Conservation (phyloP, 106 monocot genomes). For the Allium cepa region DNA sequence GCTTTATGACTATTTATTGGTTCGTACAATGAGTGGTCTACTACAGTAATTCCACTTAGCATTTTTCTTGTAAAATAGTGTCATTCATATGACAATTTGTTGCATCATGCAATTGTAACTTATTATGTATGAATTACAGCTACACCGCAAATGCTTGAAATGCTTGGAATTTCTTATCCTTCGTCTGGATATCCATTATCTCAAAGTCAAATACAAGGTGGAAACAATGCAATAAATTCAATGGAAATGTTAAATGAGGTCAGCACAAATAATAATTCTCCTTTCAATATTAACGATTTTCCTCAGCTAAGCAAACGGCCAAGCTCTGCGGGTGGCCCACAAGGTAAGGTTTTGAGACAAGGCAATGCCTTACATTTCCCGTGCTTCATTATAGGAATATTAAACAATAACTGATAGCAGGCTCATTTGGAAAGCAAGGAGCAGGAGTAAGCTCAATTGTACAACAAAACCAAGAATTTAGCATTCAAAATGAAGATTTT, state of each 20-base stretch:
- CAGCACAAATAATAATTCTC: constrained; percentile 62
- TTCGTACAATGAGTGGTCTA: constrained; percentile 8
- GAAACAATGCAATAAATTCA: constrained; percentile 51
- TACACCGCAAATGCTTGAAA: constrained; percentile 80
- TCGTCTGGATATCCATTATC: constrained; percentile 21
- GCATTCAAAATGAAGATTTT: constrained; percentile 99
- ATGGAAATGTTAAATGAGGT: constrained; percentile 89
- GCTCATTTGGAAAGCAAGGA: constrained; percentile 79
- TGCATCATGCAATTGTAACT: not conserved
- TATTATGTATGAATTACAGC: constrained; percentile 12
- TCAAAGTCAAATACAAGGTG: constrained; percentile 72
- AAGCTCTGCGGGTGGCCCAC: constrained; percentile 86
- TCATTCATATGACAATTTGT: not conserved
- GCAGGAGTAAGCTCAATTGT: constrained; percentile 71
- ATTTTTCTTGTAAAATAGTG: not conserved
- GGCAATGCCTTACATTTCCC: not conserved
- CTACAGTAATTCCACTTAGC: not conserved
- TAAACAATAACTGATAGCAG: constrained; percentile 29
- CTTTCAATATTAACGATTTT: constrained; percentile 97
- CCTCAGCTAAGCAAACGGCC: constrained; percentile 88
- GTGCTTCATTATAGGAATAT: not conserved
- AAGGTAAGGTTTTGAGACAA: constrained; percentile 70
- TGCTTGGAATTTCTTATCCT: constrained; percentile 92
- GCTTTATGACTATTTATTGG: not conserved
- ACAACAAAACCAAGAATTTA: constrained; percentile 97